These are phyloP conservation scores for Tricholoma matsutake DNA, from an alignment of 768 basidiomycete genomes.

Conservation along the genomic window DNA sequence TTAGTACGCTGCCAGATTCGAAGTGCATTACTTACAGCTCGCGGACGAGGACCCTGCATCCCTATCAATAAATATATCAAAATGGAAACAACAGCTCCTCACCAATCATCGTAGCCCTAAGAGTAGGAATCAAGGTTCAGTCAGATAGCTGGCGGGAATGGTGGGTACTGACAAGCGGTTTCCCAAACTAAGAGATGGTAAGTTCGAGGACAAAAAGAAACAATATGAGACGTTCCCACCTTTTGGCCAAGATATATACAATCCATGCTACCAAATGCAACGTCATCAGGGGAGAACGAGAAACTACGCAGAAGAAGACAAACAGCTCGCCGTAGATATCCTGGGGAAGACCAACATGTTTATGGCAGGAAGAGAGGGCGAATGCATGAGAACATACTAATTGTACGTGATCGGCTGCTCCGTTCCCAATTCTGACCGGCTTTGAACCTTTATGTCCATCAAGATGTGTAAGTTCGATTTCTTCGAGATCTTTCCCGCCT, in stretches of 20 bases:
- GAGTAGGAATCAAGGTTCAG: neutral
- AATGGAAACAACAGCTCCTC: slow-evolving; percentile 6
- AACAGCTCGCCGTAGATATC: slow-evolving; percentile 97
- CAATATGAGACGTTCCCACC: slow-evolving; percentile 35
- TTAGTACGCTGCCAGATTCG: slow-evolving; percentile 1
- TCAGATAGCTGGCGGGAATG: neutral
- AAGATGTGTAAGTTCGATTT: slow-evolving; percentile 80
- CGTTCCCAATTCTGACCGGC: slow-evolving; percentile 92
- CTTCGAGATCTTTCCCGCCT: slow-evolving; percentile 79
- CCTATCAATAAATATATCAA: neutral
- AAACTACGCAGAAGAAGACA: slow-evolving; percentile 15
- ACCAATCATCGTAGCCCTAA: slow-evolving; percentile 44
- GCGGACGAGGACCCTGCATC: slow-evolving; percentile 60
- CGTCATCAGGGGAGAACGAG: neutral
- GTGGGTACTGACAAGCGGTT: slow-evolving; percentile 56
- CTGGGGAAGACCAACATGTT: slow-evolving; percentile 34
- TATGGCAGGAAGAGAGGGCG: neutral
- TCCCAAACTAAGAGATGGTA: slow-evolving; percentile 54
- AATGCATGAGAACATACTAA: slow-evolving; percentile 46
- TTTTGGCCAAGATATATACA: slow-evolving; percentile 97
- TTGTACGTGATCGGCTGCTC: slow-evolving; percentile 92
- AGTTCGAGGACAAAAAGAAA: neutral
- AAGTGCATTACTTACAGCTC: slow-evolving; percentile 55
- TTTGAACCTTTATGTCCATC: slow-evolving; percentile 86
- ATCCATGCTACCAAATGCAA: slow-evolving; percentile 63